phyloP scores from a whole-genome alignment of 192 early-diverging fungal species.

The Coemansia sp. region DNA sequence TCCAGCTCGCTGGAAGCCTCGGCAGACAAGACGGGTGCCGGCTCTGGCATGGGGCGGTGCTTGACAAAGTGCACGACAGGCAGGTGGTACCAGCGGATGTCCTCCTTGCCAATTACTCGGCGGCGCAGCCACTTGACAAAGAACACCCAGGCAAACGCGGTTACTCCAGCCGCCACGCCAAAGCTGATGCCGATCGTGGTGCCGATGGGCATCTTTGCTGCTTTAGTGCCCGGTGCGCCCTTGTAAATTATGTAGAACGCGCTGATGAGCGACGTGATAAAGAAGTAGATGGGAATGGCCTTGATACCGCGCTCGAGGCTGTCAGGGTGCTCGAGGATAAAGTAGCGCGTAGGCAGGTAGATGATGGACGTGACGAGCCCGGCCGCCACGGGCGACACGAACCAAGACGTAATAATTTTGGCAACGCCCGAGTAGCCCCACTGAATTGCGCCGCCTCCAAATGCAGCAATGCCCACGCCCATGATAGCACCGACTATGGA shows the following conservation, averaged over 20 bases:
- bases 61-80: constrained; percentile 57
- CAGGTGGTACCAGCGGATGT: constrained; percentile 70
- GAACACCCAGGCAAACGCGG: constrained; percentile 59
- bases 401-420: constrained; percentile 73
- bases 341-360: constrained; percentile 60
- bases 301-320: constrained; percentile 62
- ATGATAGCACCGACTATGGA: constrained; percentile 76
- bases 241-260: constrained; percentile 72
- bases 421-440: constrained; percentile 56
- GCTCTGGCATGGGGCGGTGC: constrained; percentile 43
- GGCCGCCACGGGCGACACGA: constrained; percentile 65
- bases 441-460: constrained; percentile 57
- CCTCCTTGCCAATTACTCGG: constrained; percentile 58
- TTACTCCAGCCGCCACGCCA: constrained; percentile 57
- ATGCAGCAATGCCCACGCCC: constrained; percentile 71
- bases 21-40: constrained; percentile 11
- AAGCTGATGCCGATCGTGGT: constrained; percentile 59
- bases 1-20: constrained; percentile 31
- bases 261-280: constrained; percentile 59
- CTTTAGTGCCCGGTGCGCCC: constrained; percentile 55
- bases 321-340: constrained; percentile 60
- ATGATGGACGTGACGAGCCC: constrained; percentile 63
- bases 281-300: constrained; percentile 69
- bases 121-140: constrained; percentile 64
- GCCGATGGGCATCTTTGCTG: constrained; percentile 41